Evolutionary conservation across 176 grass and related monocot species (phyloP).

Genomic region (Bonia amplexicaulis): DNA sequence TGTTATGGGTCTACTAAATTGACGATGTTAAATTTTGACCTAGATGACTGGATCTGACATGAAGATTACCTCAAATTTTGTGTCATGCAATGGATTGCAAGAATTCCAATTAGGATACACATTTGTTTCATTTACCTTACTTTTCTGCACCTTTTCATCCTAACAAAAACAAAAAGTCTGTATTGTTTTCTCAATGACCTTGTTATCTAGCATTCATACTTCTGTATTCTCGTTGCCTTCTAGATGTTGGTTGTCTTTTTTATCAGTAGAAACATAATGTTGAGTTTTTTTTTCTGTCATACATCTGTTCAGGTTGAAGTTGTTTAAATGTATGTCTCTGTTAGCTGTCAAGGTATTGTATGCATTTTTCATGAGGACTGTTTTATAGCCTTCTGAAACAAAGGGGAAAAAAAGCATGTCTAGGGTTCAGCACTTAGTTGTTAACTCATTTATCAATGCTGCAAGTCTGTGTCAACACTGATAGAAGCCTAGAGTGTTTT

Average conservation of each 20-base stretch:
- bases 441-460: constrained; percentile 4
- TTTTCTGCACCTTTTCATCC: background rate
- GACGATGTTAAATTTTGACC: background rate
- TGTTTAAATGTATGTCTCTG: background rate
- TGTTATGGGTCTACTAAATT: background rate
- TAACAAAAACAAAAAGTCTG: background rate
- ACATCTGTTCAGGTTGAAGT: background rate
- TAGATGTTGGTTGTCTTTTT: background rate
- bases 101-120: background rate
- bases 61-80: background rate
- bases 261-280: background rate
- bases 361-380: background rate
- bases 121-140: background rate
- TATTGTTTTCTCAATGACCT: background rate
- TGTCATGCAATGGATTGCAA: background rate
- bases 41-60: background rate
- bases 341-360: background rate
- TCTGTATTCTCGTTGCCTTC: background rate
- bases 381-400: constrained; percentile 2
- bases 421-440: background rate
- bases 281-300: background rate
- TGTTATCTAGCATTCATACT: background rate
- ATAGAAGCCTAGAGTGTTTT: constrained; percentile 1
- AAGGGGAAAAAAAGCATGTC: background rate
- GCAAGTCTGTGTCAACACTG: background rate